Evolutionary conservation across 257 asterid genomes (phyloP).

Genomic region (Przewalskia tangutica): DNA sequence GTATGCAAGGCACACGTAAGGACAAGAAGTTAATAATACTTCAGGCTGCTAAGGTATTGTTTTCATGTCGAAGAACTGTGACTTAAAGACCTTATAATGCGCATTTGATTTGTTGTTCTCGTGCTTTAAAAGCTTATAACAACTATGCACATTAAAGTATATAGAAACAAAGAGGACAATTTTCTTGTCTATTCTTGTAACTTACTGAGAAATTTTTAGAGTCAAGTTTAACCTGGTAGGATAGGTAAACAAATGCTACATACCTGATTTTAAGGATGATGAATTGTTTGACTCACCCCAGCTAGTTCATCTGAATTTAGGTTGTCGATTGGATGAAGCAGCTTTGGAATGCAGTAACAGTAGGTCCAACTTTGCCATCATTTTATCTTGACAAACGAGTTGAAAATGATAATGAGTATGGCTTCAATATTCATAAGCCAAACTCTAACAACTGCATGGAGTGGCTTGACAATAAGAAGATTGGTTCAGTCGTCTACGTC

Average conservation of each 20-base stretch:
- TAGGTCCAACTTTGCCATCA: slow-evolving; percentile 51
- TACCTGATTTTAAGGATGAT: neutral
- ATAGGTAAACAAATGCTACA: neutral
- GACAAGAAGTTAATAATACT: neutral
- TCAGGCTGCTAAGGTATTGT: neutral
- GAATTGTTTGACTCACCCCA: neutral
- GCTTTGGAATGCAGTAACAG: slow-evolving; percentile 38
- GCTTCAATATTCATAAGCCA: slow-evolving; percentile 33
- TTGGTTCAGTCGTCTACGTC: slow-evolving; percentile 30
- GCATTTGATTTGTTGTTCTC: neutral
- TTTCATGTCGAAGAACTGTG: neutral
- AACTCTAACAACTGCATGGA: slow-evolving; percentile 24
- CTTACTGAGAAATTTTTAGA: neutral
- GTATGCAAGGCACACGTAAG: neutral
- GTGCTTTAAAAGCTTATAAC: neutral
- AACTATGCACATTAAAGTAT: neutral
- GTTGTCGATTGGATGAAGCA: slow-evolving; percentile 42
- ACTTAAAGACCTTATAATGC: neutral
- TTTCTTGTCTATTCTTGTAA: no score
- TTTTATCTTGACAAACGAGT: slow-evolving; percentile 40
- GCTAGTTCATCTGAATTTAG: slow-evolving; percentile 12
- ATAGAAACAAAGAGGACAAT: neutral
- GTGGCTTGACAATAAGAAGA: slow-evolving; percentile 41
- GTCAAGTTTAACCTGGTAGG: neutral
- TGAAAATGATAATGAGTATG: slow-evolving; percentile 29